Base-by-base conservation (phyloP, 305 asterid species). In the Fraxinus albicans region DNA sequence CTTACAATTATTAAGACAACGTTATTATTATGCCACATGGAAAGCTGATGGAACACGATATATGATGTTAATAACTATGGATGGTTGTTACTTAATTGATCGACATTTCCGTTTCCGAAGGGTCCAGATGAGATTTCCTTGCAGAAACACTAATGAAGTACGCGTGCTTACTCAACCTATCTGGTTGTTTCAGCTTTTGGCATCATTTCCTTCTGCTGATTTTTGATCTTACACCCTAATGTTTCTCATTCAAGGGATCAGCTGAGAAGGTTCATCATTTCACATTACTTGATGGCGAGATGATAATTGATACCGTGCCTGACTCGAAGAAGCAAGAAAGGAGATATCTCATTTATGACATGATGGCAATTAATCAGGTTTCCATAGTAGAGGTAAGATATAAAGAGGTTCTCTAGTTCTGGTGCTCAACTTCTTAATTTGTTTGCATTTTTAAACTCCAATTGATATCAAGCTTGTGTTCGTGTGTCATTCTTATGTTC, bases 41-140 rank as follows among this genome's bases (percentile, higher is more conserved):
- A 96, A 96, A 87, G 99, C 99, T 85, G 98, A 96, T 87, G 99
- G 99, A 78, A 96, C 99, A 35, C 93, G 99, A 89, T 96, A 95
- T 84, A 93, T 96, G 98, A 96, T 96, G 99, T 90, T 96, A 79
- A 95, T 96, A 87, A 96, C 98, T 72, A 84, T 89, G 91, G 98
- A 96, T 87, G 99, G 99, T 33, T 96, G 99, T 81, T 96, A 94
- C 90, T 88, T 96, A 87, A 79, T 95, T 83, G 98, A 96, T 89
- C 90, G 99, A 83, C 92, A 91, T 90, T 96, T 96, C 83, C 91
- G 36, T 83, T 96, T 95, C 82, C 96, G 99, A 69, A 92, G 99
- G 90, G 98, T 95, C 83, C 98, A 96, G 88, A 93, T 95, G 98
- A 88, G 98, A 87, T 96, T 96, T 85, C 98, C 99, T 80, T 91